Evolutionary conservation across 1,139 yeast species (phyloP).

Genomic region (Candida sojae): DNA sequence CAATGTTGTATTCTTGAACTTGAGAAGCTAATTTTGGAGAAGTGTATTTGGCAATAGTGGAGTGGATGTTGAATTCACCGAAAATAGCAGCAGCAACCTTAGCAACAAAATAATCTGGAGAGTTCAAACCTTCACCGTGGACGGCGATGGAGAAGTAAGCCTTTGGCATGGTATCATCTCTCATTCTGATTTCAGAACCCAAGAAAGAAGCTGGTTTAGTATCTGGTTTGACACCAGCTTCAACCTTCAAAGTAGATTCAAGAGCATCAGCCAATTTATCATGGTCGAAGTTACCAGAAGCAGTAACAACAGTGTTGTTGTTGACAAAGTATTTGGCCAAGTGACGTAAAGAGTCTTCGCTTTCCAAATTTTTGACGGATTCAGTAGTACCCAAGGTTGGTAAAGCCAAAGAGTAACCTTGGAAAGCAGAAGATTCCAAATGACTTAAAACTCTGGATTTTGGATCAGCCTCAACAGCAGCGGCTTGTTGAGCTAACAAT

Average conservation of each 20-base stretch:
- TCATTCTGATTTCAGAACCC: constrained; percentile 83
- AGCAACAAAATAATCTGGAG: constrained; percentile 69
- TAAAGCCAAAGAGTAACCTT: constrained; percentile 75
- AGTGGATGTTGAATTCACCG: constrained; percentile 57
- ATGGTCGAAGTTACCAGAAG: constrained; percentile 72
- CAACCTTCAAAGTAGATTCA: constrained; percentile 48
- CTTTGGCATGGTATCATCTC: constrained; percentile 83
- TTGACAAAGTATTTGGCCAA: constrained; percentile 58
- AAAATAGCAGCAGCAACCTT: constrained; percentile 73
- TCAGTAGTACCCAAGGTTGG: constrained; percentile 76
- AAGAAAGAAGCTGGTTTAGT: constrained; percentile 60
- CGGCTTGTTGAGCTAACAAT: constrained; percentile 40
- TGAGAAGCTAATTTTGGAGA: constrained; percentile 84
- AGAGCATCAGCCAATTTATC: constrained; percentile 66
- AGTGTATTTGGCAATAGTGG: constrained; percentile 63
- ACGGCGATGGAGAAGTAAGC: constrained; percentile 78
- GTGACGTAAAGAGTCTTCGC: constrained; percentile 59
- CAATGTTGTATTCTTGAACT: constrained; percentile 70
- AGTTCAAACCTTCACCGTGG: constrained; percentile 63
- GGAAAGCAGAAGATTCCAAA: constrained; percentile 79
- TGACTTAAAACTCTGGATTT: constrained; percentile 63
- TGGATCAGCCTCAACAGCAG: constrained; percentile 48
- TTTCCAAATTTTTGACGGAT: constrained; percentile 56
- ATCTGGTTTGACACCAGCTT: constrained; percentile 58
- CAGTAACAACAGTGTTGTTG: constrained; percentile 68